Evolutionary conservation across 2,329 filamentous ascomycete genomes (phyloP).

Genomic region (Aspergillus awamori): DNA sequence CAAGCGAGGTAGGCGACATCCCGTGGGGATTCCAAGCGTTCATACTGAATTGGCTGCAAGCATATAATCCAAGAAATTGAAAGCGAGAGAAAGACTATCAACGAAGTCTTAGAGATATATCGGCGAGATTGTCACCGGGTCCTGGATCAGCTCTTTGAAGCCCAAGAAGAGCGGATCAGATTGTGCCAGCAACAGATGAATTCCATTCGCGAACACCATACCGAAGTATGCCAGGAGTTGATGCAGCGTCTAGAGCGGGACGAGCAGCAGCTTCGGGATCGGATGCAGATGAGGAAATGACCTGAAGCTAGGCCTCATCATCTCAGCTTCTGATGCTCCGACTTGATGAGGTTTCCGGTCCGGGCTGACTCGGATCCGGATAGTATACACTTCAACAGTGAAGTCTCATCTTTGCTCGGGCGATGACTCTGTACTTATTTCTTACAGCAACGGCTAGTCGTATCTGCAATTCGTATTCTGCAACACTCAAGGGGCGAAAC

Average conservation of each 20-base stretch:
- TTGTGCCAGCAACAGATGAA: constrained; percentile 34
- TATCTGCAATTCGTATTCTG: background rate
- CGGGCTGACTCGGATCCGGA: background rate
- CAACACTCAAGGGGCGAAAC: background rate
- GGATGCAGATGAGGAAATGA: constrained; percentile 1
- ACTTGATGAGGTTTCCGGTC: background rate
- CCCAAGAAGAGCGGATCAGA: constrained; percentile 44
- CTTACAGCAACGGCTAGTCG: background rate
- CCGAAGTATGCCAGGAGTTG: constrained; percentile 34
- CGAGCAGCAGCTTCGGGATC: constrained; percentile 25
- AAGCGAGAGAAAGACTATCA: constrained; percentile 50
- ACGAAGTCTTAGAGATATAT: constrained; percentile 49
- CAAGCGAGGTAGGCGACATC: constrained; percentile 33
- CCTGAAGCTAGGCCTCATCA: background rate
- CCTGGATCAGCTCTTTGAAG: constrained; percentile 45
- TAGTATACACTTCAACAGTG: background rate
- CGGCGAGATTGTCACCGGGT: constrained; percentile 47
- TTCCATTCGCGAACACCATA: constrained; percentile 32
- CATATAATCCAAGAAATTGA: constrained; percentile 50
- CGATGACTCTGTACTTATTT: background rate
- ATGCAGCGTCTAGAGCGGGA: constrained; percentile 32
- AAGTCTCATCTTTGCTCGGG: background rate
- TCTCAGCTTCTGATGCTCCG: background rate
- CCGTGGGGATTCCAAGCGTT: background rate
- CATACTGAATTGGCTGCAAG: constrained; percentile 25